phyloP scores from a whole-genome alignment of 495 filamentous ascomycete genomes.

The Penicillium canariense region DNA sequence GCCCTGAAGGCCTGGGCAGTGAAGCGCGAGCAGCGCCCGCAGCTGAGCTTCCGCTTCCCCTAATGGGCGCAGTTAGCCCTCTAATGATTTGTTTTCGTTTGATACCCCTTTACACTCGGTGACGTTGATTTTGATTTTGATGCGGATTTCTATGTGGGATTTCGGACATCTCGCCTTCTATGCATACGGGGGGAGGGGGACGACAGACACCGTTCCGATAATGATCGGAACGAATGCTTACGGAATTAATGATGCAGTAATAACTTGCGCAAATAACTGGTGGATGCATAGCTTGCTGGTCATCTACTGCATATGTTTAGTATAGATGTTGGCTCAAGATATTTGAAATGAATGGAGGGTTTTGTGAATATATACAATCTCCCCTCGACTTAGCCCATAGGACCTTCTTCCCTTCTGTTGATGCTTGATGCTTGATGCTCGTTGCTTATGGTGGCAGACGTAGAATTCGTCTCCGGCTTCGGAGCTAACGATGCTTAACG shows the following conservation, averaged over 20 bases:
- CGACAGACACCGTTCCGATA: background rate
- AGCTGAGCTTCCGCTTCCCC: slow-evolving; percentile 24
- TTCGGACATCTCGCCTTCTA: too few relatives aligned
- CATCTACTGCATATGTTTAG: background rate
- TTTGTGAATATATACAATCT: slow-evolving; percentile 1
- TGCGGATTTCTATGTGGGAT: background rate
- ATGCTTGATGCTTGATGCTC: too few relatives aligned
- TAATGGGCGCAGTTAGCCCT: slow-evolving; percentile 5
- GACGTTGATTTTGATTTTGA: slow-evolving; percentile 5
- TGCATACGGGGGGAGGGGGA: too few relatives aligned
- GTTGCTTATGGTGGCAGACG: too few relatives aligned
- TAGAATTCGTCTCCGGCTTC: slow-evolving; percentile 1
- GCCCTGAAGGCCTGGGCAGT: slow-evolving; percentile 90
- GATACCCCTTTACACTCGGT: slow-evolving; percentile 28
- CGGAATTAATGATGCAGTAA: slow-evolving; percentile 1
- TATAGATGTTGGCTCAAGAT: background rate
- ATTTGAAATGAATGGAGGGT: background rate
- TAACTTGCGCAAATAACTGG: background rate
- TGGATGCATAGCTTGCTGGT: background rate
- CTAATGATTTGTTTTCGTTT: slow-evolving; percentile 5
- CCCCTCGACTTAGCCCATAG: background rate
- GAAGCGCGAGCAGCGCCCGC: slow-evolving; percentile 51
- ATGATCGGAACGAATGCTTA: slow-evolving; percentile 3
- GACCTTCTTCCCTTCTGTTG: too few relatives aligned
- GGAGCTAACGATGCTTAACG: slow-evolving; percentile 13